These are phyloP conservation scores for Penstemon eatonii DNA, from an alignment of 257 asterid species.

Conservation along the genomic window DNA sequence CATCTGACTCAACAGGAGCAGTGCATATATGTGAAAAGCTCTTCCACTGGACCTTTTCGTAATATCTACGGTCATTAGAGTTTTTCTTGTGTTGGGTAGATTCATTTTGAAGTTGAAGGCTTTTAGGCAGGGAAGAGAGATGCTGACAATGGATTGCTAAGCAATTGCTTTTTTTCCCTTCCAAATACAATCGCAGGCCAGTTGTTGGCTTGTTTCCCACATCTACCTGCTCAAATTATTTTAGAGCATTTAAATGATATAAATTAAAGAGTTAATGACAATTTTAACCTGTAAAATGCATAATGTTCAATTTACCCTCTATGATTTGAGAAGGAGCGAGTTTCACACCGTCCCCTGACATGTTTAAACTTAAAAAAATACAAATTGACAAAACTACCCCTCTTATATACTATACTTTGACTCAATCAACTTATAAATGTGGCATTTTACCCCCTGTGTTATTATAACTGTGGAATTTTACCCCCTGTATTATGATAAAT, in stretches of 20 bases:
- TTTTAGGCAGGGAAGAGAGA: slow-evolving; percentile 69
- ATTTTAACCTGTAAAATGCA: too few relatives aligned
- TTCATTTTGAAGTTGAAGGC: slow-evolving; percentile 53
- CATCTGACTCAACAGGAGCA: slow-evolving; percentile 68
- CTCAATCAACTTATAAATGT: too few relatives aligned
- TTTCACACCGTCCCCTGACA: too few relatives aligned
- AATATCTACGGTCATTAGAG: slow-evolving; percentile 60
- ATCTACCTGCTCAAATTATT: slow-evolving; percentile 50
- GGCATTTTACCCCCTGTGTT: too few relatives aligned
- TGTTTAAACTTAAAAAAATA: too few relatives aligned
- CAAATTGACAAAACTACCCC: too few relatives aligned
- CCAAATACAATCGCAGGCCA: slow-evolving; percentile 70
- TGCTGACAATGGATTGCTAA: slow-evolving; percentile 80
- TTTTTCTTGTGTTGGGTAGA: slow-evolving; percentile 24
- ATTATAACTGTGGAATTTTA: too few relatives aligned
- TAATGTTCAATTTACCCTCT: too few relatives aligned
- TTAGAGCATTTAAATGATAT: slow-evolving; percentile 1
- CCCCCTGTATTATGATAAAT: too few relatives aligned
- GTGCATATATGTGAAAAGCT: slow-evolving; percentile 74
- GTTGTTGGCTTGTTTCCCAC: slow-evolving; percentile 65
- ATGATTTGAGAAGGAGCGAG: too few relatives aligned
- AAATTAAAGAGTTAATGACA: too few relatives aligned
- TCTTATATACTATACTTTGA: too few relatives aligned
- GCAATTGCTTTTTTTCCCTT: slow-evolving; percentile 72
- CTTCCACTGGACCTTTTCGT: slow-evolving; percentile 75